Base-by-base conservation (phyloP, 2,329 filamentous ascomycete genomes). In the Teratosphaeria destructans region DNA sequence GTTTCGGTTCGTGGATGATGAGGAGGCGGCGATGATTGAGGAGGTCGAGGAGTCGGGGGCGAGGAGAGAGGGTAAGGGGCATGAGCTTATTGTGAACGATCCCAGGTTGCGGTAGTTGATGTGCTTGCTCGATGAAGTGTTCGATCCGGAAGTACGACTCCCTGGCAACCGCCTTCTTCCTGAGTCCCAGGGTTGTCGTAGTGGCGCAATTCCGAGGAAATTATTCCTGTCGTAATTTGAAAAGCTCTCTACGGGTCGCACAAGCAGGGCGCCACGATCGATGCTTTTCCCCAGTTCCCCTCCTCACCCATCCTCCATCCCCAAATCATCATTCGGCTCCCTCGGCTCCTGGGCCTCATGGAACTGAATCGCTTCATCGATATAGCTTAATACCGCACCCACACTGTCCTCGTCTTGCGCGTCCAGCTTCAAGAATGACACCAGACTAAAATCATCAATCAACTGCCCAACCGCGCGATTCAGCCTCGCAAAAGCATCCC, bases 361-460 rank as follows among this genome's bases (percentile, higher is more conserved):
- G 73, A 84, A 96, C 72, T 96, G 92, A 65, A 95, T 94, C 32
- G 89, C 89, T 75, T 96, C 90, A 72, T 96, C 92, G 67, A 96
- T 94, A 76, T 95, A 90, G 78, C 90, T 95, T 66, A 96, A 75
- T 29, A 96, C 87, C 1, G 82, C 85, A 1, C 82, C 87, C 3
- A 97, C 86, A 70, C 93, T 97, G 68, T 97, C 91, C 76, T 97
- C 93, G 68, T 95, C 86, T 65, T 94, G 88, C 32, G 87, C 88
- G 70, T 97, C 89, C 53, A 97, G 79, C 76, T 92, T 90, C 60
- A 96, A 79, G 72, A 96, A 99, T 55, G 89, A 95, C 12, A 99
- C 90, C 90, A 99, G 95, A 77, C 91, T 95, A 76, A 96, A 99
- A 74, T 90, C 94, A 73, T 97, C 94, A 65, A 99, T 96, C 64